Evolutionary conservation across 1,284 basidiomycete species (phyloP).

Genomic region (Kwoniella shivajii): DNA sequence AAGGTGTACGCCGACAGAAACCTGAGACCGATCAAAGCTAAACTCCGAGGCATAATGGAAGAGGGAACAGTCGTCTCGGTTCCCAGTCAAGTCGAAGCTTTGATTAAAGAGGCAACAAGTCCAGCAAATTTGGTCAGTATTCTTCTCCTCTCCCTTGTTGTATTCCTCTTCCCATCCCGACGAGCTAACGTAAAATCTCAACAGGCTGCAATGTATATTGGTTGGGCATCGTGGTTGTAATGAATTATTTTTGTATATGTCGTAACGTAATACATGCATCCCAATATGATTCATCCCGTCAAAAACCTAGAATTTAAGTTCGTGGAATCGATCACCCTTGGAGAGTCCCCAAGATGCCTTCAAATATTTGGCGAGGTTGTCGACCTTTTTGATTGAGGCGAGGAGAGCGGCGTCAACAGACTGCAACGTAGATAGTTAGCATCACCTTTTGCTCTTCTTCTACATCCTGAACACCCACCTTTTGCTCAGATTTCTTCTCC

Average conservation of each 20-base stretch:
- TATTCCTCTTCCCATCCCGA: background rate
- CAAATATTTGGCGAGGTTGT: slow-evolving; percentile 91
- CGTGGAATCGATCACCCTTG: slow-evolving; percentile 68
- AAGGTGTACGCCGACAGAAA: slow-evolving; percentile 69
- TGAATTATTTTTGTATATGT: slow-evolving; percentile 4
- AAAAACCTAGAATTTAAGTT: slow-evolving; percentile 54
- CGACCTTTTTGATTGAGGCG: slow-evolving; percentile 87
- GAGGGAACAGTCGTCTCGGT: slow-evolving; percentile 64
- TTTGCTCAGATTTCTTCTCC: slow-evolving; percentile 90
- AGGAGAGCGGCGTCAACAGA: slow-evolving; percentile 79
- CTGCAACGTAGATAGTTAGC: slow-evolving; percentile 26
- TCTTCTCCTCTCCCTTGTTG: background rate
- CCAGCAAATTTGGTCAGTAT: slow-evolving; percentile 68
- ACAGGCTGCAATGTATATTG: slow-evolving; percentile 59
- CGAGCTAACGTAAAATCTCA: background rate
- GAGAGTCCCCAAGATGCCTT: slow-evolving; percentile 91
- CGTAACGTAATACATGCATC: slow-evolving; percentile 47
- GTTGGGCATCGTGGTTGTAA: slow-evolving; percentile 79
- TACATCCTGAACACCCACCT: slow-evolving; percentile 57
- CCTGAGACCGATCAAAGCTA: slow-evolving; percentile 77
- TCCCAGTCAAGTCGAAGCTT: slow-evolving; percentile 81
- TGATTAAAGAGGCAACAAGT: slow-evolving; percentile 85
- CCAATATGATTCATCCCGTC: slow-evolving; percentile 14
- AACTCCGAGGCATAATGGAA: slow-evolving; percentile 71
- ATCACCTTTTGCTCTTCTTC: background rate